Evolutionary conservation across 306 rosid species (phyloP), one percentile per base, ranked within the genome.

Genomic region (Glycine latifolia): DNA sequence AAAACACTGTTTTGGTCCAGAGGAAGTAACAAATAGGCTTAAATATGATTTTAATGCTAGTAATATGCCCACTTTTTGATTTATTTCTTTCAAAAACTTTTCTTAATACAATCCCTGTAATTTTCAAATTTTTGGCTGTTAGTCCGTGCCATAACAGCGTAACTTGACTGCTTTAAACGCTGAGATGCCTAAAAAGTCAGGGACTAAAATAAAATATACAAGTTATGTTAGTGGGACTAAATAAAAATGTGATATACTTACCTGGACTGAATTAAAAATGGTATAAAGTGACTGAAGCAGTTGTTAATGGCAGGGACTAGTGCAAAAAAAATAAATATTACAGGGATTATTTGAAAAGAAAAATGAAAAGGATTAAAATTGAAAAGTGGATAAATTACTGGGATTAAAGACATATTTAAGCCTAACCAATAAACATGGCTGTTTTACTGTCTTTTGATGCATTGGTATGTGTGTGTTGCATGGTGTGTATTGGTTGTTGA

Each of bases 401-500:
- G 4, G 44, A 62, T 0, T 35, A 12, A 6, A 7, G 5, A 31
- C 68, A 62, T 33, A 37, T 63, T 35, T 63, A 12, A 33, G 11
- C 17, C 11, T 35, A 63, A 13, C 70, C 1, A 39, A 63, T 37
- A 63, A 63, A 37, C 10, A 63, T 63, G 68, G 3, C 5, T 58
- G 35, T 8, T 9, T 60, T 26, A 60, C 3, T 9, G 15, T 4
- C 16, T 39, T 39, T 39, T 39, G 44, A 26, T 9, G 10, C 20
- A 4, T 8, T 72, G 49, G 48, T 72, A 6, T 50, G 11, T 31
- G 31, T 72, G 20, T 71, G 14, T 20, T 52, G 73, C 14, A 43
- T 46, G 17, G 35, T 16, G 17, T 47, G 58, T 59, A 12, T 53
- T 76, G 77, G 67, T 35, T 65, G 81, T 75, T 85, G 69, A 71